These are phyloP conservation scores for Hypoxylon sp. DNA, from an alignment of 2,329 filamentous ascomycete genomes.

Conservation along the genomic window DNA sequence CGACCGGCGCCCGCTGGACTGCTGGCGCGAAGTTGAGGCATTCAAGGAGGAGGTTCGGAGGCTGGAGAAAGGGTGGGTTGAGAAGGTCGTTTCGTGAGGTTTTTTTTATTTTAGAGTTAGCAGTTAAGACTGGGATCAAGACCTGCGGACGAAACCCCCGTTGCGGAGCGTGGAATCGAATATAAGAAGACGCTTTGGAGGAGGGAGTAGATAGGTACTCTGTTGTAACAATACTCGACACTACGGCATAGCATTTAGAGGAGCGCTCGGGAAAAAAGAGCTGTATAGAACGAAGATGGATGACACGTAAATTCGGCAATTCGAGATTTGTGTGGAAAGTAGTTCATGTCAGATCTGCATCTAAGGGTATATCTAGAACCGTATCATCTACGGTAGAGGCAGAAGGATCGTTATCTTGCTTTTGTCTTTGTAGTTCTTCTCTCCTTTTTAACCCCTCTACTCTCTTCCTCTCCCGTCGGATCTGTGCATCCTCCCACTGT, in stretches of 20 bases:
- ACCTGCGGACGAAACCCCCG: background rate
- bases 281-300: constrained; percentile 48
- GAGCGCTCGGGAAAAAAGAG: constrained; percentile 43
- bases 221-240: constrained; percentile 51
- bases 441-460: constrained; percentile 70
- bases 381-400: constrained; percentile 28
- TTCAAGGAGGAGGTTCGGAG: constrained; percentile 92
- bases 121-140: too few relatives aligned
- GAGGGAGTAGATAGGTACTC: constrained; percentile 20
- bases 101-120: too few relatives aligned
- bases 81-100: constrained; percentile 74
- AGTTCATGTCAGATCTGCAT: constrained; percentile 49
- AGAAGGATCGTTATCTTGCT: background rate
- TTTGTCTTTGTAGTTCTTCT: constrained; percentile 57
- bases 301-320: constrained; percentile 7
- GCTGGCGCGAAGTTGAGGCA: constrained; percentile 91
- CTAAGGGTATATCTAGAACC: constrained; percentile 43
- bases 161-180: background rate
- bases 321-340: background rate
- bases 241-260: constrained; percentile 50
- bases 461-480: constrained; percentile 68
- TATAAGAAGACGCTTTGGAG: background rate
- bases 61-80: constrained; percentile 89
- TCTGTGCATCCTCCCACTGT: constrained; percentile 69
- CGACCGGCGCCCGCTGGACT: constrained; percentile 90